Base-by-base conservation (phyloP, 177 flowering plant species). In the Tripterygium wilfordii region DNA sequence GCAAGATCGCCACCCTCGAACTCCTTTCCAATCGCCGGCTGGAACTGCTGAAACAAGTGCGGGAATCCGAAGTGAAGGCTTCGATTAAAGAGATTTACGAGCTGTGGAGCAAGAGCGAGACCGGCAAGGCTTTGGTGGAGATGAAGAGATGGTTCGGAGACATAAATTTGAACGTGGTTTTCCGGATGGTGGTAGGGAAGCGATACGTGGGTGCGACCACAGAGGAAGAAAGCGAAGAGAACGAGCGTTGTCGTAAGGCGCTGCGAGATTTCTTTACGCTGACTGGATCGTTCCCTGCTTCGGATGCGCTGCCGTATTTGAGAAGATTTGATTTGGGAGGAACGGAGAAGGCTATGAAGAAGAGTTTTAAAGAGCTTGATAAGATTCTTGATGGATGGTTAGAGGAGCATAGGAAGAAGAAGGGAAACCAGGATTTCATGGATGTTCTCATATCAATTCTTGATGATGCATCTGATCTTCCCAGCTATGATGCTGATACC, bases 1-100 rank as follows among this genome's bases (percentile, higher is more conserved):
- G 36, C 37, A 37, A 37, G 28, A 45, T 54, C 4, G 36, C 25
- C 36, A 39, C 31, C 5, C 17, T 22, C 0, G 49, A 50, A 37
- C 35, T 63, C 13, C 61, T 60, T 25, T 54, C 69, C 12, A 36
- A 14, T 31, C 51, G 16, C 15, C 45, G 46, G 15, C 31, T 58
- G 4, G 42, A 58, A 42, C 4, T 27, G 33, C 40, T 63, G 36
- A 27, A 27, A n/a, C 47, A 51, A 23, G 29, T 63, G 4, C 23
- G 38, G 2, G 20, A 28, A 10, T 36, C 38, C 0, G 64, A 64
- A 53, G 42, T 64, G 1, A 12, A 27, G 3, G 4, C 46, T 1
- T 49, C 47, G 17, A 35, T 60, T 0, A 50, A 30, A 30, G 42
- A 33, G 32, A 2, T 54, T 1, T 40, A 60, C 17, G 40, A 36